These are phyloP conservation scores for Chrysopogon serrulatus DNA, from an alignment of 176 grass and related monocot species.

Conservation along the genomic window DNA sequence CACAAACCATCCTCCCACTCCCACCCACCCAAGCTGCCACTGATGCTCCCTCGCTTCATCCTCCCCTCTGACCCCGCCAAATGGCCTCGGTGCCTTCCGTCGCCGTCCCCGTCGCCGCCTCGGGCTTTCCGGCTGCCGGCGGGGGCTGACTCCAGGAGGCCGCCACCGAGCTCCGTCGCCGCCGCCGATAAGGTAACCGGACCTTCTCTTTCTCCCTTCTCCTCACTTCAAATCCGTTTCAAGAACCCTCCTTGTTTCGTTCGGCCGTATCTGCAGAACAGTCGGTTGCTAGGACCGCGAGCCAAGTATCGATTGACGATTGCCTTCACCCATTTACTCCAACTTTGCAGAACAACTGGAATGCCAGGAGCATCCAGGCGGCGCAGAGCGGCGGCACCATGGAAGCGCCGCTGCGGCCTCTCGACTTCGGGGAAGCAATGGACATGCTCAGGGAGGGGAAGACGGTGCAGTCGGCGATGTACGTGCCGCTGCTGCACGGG, in stretches of 20 bases:
- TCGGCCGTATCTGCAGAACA: not conserved
- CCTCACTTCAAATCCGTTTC: not conserved
- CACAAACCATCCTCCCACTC: not conserved
- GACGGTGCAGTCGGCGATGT: conserved; percentile 42
- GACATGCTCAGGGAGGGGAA: conserved; percentile 43
- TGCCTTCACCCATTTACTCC: not conserved
- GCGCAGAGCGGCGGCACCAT: not conserved
- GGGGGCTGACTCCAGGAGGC: not conserved
- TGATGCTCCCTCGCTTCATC: conserved; percentile 8
- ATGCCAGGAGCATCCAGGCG: conserved; percentile 15
- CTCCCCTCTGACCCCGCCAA: not conserved
- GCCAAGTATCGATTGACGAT: not conserved
- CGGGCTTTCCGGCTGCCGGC: not conserved
- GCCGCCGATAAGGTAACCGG: conserved; percentile 26
- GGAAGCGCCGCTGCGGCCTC: conserved; percentile 14
- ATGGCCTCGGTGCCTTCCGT: conserved; percentile 41
- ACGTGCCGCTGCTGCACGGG: conserved; percentile 58
- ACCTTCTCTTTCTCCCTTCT: not conserved
- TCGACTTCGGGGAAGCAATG: conserved; percentile 45
- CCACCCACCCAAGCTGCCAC: not conserved
- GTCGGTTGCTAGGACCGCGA: not conserved
- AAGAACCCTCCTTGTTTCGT: not conserved
- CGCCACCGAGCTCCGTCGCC: conserved; percentile 11
- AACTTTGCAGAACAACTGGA: conserved; percentile 22
- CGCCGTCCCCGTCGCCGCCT: not conserved